phyloP scores from a whole-genome alignment of 305 asterid species.

The Fraxinus xanthoxyloides region DNA sequence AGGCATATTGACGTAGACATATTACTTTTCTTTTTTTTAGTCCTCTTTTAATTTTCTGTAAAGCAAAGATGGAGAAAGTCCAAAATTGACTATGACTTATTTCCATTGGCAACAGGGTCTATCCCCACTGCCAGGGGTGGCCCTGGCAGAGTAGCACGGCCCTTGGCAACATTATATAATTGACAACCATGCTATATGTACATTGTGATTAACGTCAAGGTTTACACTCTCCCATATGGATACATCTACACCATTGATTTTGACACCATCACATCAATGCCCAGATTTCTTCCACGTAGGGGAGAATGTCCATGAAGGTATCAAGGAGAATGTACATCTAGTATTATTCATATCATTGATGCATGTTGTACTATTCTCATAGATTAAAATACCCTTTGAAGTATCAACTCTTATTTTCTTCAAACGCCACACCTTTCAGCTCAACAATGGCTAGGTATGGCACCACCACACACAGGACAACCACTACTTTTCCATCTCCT shows the following conservation, averaged over 20 bases:
- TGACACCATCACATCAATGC: too few species aligned
- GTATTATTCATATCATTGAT: too few species aligned
- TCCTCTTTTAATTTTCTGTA: not conserved
- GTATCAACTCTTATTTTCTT: not conserved
- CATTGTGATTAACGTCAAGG: too few species aligned
- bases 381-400: not conserved
- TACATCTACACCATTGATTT: too few species aligned
- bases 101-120: not conserved
- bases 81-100: not conserved
- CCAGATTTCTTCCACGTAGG: too few species aligned
- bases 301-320: too few species aligned
- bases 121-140: too few species aligned
- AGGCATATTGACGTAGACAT: not conserved
- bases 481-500: constrained; percentile 26
- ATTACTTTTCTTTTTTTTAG: not conserved
- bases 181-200: too few species aligned
- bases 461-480: constrained; percentile 44
- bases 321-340: too few species aligned
- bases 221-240: too few species aligned
- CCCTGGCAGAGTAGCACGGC: too few species aligned
- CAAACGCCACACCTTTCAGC: not conserved
- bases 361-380: not conserved
- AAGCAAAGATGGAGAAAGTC: not conserved
- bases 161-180: not conserved
- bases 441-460: constrained; percentile 38